Conservation (phyloP, 1,139 yeast genomes). For the Diutina sp. region DNA sequence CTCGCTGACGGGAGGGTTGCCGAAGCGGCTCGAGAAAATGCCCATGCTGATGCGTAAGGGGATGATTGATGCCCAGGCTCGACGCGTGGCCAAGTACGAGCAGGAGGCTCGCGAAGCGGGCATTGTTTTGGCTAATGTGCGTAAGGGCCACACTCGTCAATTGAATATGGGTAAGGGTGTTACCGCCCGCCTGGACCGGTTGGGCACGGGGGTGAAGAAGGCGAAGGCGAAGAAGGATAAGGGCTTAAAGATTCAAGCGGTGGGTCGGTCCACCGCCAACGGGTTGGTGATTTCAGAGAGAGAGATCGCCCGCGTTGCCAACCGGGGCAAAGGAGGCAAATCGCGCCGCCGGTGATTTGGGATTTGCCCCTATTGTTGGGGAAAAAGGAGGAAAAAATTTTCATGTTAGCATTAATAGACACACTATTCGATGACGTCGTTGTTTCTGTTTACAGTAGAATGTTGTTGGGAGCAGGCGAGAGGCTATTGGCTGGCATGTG, state of each 20-base stretch:
- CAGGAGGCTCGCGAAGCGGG: constrained; percentile 83
- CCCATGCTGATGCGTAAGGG: constrained; percentile 87
- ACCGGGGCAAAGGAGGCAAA: not conserved
- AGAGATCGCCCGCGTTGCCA: constrained; percentile 42
- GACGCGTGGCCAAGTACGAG: constrained; percentile 46
- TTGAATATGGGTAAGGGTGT: constrained; percentile 43
- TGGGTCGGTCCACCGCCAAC: constrained; percentile 71
- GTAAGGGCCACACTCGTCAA: constrained; percentile 51
- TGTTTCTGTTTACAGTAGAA: not conserved
- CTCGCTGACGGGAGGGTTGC: constrained; percentile 25
- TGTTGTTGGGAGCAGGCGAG: not conserved
- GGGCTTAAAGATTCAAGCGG: constrained; percentile 65
- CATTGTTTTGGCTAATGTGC: constrained; percentile 55
- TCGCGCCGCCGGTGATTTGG: not conserved
- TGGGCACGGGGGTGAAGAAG: constrained; percentile 34
- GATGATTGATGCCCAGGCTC: constrained; percentile 46
- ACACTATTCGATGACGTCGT: not conserved
- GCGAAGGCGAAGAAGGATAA: constrained; percentile 38
- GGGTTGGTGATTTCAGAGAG: constrained; percentile 65
- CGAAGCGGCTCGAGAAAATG: constrained; percentile 53
- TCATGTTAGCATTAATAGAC: not conserved
- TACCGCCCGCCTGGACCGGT: constrained; percentile 37
- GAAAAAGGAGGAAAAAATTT: not conserved
- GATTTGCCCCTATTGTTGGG: not conserved
- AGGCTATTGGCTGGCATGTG: not conserved